Evolutionary conservation across 163 green algal genomes (phyloP).

Genomic region (Scenedesmus sp.): DNA sequence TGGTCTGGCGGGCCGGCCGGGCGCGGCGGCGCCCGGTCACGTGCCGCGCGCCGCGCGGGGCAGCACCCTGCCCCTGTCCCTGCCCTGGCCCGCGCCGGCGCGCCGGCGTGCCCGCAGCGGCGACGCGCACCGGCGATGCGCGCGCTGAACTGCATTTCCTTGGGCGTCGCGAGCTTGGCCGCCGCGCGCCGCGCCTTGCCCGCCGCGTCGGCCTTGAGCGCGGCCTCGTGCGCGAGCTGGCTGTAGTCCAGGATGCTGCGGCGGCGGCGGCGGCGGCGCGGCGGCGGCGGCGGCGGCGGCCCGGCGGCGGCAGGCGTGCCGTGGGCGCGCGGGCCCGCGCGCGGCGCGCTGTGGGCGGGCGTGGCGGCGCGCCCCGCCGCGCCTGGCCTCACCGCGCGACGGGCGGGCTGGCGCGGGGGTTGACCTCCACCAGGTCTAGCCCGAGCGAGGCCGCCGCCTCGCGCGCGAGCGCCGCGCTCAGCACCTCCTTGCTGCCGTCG

Average conservation of each 20-base stretch:
- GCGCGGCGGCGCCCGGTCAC: no score
- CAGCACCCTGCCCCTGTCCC: no score
- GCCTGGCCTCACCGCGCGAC: background rate
- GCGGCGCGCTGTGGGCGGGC: no score
- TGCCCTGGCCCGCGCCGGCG: no score
- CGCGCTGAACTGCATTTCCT: constrained; percentile 40
- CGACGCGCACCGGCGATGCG: constrained; percentile 10
- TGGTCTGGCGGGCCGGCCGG: no score
- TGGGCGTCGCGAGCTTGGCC: constrained; percentile 16
- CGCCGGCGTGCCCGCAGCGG: no score
- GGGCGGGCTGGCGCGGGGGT: background rate
- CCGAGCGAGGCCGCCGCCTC: background rate
- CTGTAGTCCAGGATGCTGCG: constrained; percentile 10
- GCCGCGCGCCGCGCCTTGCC: constrained; percentile 4
- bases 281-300: no score
- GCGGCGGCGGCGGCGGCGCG: no score
- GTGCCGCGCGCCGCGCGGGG: no score
- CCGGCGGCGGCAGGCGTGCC: no score
- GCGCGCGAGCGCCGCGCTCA: background rate
- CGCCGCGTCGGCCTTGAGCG: constrained; percentile 1
- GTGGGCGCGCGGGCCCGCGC: no score
- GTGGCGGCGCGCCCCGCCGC: no score
- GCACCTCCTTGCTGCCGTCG: constrained; percentile 17
- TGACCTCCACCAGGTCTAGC: constrained; percentile 29
- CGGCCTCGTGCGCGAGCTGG: constrained; percentile 3